Evolutionary conservation across 345 rosid genomes (phyloP).

Genomic region (Turnera subulata): DNA sequence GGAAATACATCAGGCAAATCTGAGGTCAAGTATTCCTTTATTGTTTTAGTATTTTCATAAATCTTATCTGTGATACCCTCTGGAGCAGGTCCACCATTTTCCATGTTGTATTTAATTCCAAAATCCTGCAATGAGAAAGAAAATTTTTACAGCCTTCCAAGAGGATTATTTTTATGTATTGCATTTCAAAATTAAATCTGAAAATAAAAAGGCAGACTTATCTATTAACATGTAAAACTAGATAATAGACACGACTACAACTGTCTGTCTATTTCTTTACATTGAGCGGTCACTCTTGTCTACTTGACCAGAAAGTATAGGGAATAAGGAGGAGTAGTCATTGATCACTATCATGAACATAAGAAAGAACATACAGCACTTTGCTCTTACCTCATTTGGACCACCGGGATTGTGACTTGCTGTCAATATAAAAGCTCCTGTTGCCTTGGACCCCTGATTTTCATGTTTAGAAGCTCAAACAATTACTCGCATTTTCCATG

Average conservation of each 20-base stretch:
- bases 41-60: conserved; percentile 88
- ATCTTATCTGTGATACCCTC: conserved; percentile 93
- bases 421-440: conserved; percentile 92
- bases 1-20: conserved; percentile 43
- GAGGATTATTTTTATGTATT: too few species aligned
- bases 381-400: conserved; percentile 69
- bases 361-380: background rate
- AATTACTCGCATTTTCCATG: too few species aligned
- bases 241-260: background rate
- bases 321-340: background rate
- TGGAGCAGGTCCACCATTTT: conserved; percentile 99
- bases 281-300: background rate
- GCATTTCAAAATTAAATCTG: too few species aligned
- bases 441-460: conserved; percentile 88
- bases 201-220: too few species aligned
- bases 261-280: background rate
- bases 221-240: background rate
- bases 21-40: conserved; percentile 77
- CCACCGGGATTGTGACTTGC: conserved; percentile 99
- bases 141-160: background rate
- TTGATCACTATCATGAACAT: background rate
- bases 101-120: conserved; percentile 99
- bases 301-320: background rate
- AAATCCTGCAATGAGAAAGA: conserved; percentile 56
- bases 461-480: conserved; percentile 9